These are phyloP conservation scores for Cucurbita argyrosperma DNA, from an alignment of 306 rosid species.

Conservation along the genomic window DNA sequence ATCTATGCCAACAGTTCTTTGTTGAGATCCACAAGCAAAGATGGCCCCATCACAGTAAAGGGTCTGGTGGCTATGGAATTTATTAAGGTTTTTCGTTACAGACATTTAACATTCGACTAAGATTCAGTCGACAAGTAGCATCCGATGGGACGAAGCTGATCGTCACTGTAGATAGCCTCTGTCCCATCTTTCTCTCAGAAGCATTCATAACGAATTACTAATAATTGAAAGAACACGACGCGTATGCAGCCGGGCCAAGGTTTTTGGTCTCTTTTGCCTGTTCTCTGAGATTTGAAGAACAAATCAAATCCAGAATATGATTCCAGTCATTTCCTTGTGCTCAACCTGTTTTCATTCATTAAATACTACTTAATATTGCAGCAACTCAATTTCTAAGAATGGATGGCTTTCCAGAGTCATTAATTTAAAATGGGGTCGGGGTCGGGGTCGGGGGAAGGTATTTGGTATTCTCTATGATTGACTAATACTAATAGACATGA, in stretches of 20 bases:
- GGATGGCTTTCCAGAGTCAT: neutral
- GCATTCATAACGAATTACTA: neutral
- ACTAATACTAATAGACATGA: neutral
- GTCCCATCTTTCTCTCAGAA: neutral
- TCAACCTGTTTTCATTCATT: neutral
- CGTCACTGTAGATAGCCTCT: neutral
- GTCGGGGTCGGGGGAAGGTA: neutral
- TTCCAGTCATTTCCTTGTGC: neutral
- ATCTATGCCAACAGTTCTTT: neutral
- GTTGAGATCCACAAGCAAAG: neutral
- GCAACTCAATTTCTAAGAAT: neutral
- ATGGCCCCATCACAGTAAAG: neutral
- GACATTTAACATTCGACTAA: neutral
- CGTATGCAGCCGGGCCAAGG: neutral
- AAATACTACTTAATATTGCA: neutral
- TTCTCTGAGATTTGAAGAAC: neutral
- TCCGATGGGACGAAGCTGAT: conserved; percentile 1
- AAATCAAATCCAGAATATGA: neutral
- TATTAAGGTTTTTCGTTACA: neutral
- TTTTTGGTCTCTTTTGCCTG: conserved; percentile 1
- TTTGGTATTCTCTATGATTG: neutral
- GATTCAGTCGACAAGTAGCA: neutral
- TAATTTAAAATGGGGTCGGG: neutral
- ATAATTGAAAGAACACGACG: neutral
- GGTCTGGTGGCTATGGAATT: neutral